phyloP scores from a whole-genome alignment of 257 asterid genomes.

The Plantago elongata region DNA sequence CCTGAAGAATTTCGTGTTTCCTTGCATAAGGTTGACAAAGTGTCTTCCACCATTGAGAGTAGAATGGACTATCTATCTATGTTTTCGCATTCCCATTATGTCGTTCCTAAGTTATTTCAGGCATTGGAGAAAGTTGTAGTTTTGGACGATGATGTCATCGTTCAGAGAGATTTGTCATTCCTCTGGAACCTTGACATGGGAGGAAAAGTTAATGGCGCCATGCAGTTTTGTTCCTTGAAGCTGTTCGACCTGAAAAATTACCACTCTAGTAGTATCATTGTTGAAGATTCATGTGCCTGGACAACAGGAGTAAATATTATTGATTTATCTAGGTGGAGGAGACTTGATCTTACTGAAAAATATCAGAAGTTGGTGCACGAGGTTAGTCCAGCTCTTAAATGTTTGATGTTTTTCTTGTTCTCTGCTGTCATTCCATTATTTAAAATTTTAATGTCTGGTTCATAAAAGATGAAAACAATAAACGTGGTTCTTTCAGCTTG shows the following conservation, averaged over 20 bases:
- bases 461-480: too few species aligned
- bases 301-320: conserved; percentile 79
- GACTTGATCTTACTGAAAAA: conserved; percentile 49
- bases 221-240: conserved; percentile 61
- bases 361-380: conserved; percentile 56
- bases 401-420: conserved; percentile 1
- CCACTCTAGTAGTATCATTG: conserved; percentile 38
- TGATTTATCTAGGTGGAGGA: conserved; percentile 78
- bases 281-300: conserved; percentile 81
- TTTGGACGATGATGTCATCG: conserved; percentile 83
- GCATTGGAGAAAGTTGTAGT: conserved; percentile 71
- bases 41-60: conserved; percentile 38
- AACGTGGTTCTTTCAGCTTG: too few species aligned
- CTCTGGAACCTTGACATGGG: conserved; percentile 91
- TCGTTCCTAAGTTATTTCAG: conserved; percentile 73
- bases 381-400: conserved; percentile 48
- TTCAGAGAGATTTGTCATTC: conserved; percentile 82
- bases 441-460: too few species aligned
- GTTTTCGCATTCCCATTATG: conserved; percentile 80
- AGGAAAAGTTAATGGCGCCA: conserved; percentile 83
- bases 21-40: conserved; percentile 55
- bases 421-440: conserved; percentile 3
- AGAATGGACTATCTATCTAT: conserved; percentile 71
- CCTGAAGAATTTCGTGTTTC: conserved; percentile 93
- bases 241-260: conserved; percentile 54